These are phyloP conservation scores for Wilcoxina mikolae DNA, from an alignment of 495 filamentous ascomycete genomes.

Conservation along the genomic window DNA sequence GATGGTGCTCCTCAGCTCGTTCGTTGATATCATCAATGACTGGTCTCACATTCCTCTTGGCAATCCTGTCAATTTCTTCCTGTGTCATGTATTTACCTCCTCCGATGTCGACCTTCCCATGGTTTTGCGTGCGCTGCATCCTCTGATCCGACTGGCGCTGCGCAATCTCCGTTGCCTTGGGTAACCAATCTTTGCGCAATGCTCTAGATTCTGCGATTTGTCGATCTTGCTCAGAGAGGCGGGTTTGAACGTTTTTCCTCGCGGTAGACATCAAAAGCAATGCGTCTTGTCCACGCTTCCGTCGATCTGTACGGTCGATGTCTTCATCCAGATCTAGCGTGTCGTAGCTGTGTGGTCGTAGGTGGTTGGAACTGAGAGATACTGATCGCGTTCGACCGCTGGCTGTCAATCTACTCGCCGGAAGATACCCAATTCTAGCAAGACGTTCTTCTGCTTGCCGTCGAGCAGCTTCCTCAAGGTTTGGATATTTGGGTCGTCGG, in stretches of 20 bases:
- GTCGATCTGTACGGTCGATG: constrained; percentile 52
- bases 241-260: constrained; percentile 59
- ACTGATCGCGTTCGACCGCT: not conserved
- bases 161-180: constrained; percentile 11
- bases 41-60: constrained; percentile 65
- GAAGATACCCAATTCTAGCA: constrained; percentile 14
- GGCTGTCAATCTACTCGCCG: not conserved
- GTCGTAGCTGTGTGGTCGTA: not conserved
- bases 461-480: constrained; percentile 25
- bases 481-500: constrained; percentile 9
- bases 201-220: constrained; percentile 22
- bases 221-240: constrained; percentile 20
- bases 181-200: constrained; percentile 12
- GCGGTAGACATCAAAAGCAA: constrained; percentile 61
- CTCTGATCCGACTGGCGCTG: constrained; percentile 7
- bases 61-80: constrained; percentile 66
- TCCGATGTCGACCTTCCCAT: constrained; percentile 63
- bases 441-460: constrained; percentile 19
- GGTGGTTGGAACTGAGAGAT: not conserved
- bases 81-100: constrained; percentile 65
- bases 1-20: constrained; percentile 33
- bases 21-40: constrained; percentile 78
- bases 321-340: constrained; percentile 26
- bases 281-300: constrained; percentile 60
- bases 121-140: constrained; percentile 28